Conservation (phyloP, 371 early-diverging fungal species). For the Funneliformis caledonium region DNA sequence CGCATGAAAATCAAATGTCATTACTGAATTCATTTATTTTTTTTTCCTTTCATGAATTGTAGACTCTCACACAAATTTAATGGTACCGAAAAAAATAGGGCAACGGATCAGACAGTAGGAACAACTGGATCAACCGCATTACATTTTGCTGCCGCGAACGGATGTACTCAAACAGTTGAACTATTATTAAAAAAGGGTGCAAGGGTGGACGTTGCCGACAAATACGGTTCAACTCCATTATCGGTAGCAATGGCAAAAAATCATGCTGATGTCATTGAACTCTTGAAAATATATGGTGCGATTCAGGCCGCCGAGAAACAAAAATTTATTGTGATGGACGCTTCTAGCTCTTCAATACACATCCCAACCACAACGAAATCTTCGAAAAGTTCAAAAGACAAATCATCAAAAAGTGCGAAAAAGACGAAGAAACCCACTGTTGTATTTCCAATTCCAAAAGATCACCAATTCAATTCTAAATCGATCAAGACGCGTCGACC, state of each 20-base stretch:
- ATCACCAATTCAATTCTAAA: neutral
- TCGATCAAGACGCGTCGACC: neutral
- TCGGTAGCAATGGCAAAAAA: conserved; percentile 65
- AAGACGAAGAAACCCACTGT: neutral
- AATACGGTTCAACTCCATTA: conserved; percentile 65
- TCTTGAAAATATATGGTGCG: conserved; percentile 43
- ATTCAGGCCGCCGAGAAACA: neutral
- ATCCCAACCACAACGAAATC: neutral
- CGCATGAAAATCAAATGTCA: no score
- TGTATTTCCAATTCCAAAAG: neutral
- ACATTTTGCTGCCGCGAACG: conserved; percentile 79
- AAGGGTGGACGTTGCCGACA: conserved; percentile 60
- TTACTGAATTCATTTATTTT: no score
- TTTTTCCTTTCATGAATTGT: neutral
- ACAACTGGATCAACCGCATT: conserved; percentile 73
- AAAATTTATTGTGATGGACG: neutral
- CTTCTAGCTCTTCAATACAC: neutral
- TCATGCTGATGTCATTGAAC: conserved; percentile 56
- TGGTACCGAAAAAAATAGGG: conserved; percentile 41
- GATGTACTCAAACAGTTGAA: conserved; percentile 62
- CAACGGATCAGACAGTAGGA: conserved; percentile 46
- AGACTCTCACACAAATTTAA: conserved; percentile 45
- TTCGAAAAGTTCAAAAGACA: conserved; percentile 20
- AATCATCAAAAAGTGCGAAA: neutral
- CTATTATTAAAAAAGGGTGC: conserved; percentile 68